Evolutionary conservation across 305 asterid genomes (phyloP).

Genomic region (Fraxinus ornus): DNA sequence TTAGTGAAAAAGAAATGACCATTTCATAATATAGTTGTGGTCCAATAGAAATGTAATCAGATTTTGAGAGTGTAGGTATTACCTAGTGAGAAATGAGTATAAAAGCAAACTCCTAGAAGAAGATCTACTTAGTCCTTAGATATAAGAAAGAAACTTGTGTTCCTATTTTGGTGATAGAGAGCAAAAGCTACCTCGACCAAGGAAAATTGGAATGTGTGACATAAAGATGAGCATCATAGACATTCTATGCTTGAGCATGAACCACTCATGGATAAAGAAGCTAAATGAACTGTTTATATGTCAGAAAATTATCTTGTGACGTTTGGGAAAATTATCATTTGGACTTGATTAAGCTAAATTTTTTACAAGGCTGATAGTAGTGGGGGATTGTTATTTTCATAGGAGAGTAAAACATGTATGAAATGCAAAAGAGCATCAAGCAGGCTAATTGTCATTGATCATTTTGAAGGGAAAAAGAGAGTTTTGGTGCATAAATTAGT

Average conservation of each 20-base stretch:
- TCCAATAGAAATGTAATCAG: neutral
- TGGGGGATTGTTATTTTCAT: neutral
- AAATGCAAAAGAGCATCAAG: conserved; percentile 2
- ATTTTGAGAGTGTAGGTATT: neutral
- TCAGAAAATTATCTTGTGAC: neutral
- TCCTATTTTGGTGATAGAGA: neutral
- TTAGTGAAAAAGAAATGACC: neutral
- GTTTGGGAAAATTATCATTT: neutral
- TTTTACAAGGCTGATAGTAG: neutral
- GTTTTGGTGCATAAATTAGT: conserved; percentile 10
- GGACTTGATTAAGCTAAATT: neutral
- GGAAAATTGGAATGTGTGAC: neutral
- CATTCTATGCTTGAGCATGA: neutral
- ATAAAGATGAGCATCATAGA: neutral
- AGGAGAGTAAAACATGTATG: neutral
- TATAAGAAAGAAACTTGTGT: neutral
- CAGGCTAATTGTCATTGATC: neutral
- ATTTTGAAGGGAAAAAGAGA: neutral
- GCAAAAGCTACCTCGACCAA: neutral
- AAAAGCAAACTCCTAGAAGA: neutral
- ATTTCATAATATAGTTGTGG: neutral
- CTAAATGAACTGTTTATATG: neutral
- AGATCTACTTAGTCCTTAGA: neutral
- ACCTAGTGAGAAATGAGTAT: neutral
- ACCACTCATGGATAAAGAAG: neutral